Evolutionary conservation across 495 filamentous ascomycete species (phyloP).

Genomic region (Baudoinia panamericana): DNA sequence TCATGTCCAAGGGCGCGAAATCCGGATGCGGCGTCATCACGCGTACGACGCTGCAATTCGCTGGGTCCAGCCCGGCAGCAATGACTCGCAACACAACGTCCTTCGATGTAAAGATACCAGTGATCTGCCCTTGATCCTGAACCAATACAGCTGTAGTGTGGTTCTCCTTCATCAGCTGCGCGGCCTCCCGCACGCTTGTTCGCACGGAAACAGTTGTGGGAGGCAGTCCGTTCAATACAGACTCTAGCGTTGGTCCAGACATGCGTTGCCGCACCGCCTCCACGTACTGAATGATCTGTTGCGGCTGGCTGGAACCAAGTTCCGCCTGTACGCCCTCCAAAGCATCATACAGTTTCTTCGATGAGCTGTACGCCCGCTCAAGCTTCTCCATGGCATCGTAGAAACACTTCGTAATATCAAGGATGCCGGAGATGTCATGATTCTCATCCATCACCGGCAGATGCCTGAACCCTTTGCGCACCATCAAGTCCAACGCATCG

Average conservation of each 20-base stretch:
- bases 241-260: conserved; percentile 94
- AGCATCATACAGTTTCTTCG: conserved; percentile 89
- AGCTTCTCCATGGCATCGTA: conserved; percentile 99
- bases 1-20: conserved; percentile 98
- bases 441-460: conserved; percentile 99
- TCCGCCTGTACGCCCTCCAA: conserved; percentile 98
- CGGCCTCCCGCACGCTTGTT: conserved; percentile 91
- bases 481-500: conserved; percentile 94
- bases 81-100: conserved; percentile 97
- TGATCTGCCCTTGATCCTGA: conserved; percentile 92
- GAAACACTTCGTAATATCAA: conserved; percentile 99
- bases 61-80: conserved; percentile 86
- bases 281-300: conserved; percentile 97
- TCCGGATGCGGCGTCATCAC: conserved; percentile 99
- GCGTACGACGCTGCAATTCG: conserved; percentile 89
- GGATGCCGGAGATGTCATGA: conserved; percentile 93
- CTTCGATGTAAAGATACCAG: conserved; percentile 98
- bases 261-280: conserved; percentile 90
- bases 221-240: conserved; percentile 79
- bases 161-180: conserved; percentile 91
- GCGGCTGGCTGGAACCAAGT: conserved; percentile 86
- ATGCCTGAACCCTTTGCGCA: conserved; percentile 93
- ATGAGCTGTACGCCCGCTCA: conserved; percentile 92
- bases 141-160: conserved; percentile 94
- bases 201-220: conserved; percentile 90